A percentile compares a stretch with the other conserved stretches of the same genome.
These are phyloP conservation scores for Dipodascus geniculatus DNA, from an alignment of 805 yeast genomes.

Conservation along the genomic window DNA sequence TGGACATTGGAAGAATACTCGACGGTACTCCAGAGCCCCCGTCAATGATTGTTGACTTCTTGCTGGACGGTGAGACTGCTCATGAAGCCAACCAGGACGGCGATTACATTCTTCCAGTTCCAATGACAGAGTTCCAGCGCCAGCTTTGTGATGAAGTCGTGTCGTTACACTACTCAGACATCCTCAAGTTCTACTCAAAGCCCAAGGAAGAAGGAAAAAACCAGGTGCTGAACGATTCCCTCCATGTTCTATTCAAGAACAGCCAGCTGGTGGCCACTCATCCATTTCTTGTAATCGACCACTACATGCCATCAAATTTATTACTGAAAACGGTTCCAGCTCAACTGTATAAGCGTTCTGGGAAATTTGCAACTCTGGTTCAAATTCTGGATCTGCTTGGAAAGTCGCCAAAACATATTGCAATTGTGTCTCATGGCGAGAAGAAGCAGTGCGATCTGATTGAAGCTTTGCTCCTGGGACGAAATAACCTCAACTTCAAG, in stretches of 20 bases:
- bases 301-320: constrained; percentile 72
- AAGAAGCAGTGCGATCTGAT: constrained; percentile 53
- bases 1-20: constrained; percentile 66
- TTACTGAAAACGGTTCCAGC: constrained; percentile 59
- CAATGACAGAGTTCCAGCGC: constrained; percentile 76
- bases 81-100: constrained; percentile 26
- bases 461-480: constrained; percentile 71
- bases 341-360: constrained; percentile 65
- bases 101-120: constrained; percentile 70
- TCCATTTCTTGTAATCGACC: constrained; percentile 76
- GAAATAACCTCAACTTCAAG: constrained; percentile 42
- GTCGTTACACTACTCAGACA: constrained; percentile 83
- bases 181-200: constrained; percentile 54
- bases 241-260: constrained; percentile 63
- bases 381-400: constrained; percentile 49
- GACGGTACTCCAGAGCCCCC: constrained; percentile 82
- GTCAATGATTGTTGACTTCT: constrained; percentile 26
- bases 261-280: constrained; percentile 76
- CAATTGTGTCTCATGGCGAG: constrained; percentile 59
- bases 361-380: constrained; percentile 64
- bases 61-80: constrained; percentile 17
- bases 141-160: constrained; percentile 87
- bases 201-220: constrained; percentile 35
- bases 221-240: constrained; percentile 57
- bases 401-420: constrained; percentile 39